A percentile compares a stretch with the other conserved stretches of the same genome.
These are phyloP conservation scores for Magnolia changhungtana DNA, from an alignment of 164 flowering plant genomes.

Conservation along the genomic window DNA sequence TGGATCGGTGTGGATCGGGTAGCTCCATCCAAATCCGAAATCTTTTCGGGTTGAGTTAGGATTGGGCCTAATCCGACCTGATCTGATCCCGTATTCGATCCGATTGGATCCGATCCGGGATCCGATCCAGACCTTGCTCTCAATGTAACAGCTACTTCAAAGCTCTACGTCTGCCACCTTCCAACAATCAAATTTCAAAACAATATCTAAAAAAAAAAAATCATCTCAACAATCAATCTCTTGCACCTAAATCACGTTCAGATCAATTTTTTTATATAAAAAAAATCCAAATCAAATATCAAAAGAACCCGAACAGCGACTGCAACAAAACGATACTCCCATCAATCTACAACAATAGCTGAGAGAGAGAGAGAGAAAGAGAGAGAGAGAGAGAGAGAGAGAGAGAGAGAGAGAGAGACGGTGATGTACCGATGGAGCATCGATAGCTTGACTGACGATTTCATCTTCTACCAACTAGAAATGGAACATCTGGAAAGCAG, in stretches of 20 bases:
- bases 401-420: background rate
- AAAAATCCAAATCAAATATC: background rate
- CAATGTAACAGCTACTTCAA: too few relatives aligned
- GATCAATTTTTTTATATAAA: too few relatives aligned
- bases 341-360: background rate
- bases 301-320: background rate
- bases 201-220: background rate
- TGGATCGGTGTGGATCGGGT: too few relatives aligned
- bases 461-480: constrained; percentile 6
- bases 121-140: too few relatives aligned
- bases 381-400: background rate
- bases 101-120: too few relatives aligned
- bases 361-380: background rate
- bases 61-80: too few relatives aligned
- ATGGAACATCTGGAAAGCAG: background rate
- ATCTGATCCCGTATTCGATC: too few relatives aligned
- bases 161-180: background rate
- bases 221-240: background rate
- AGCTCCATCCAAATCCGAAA: too few relatives aligned
- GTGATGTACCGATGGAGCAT: constrained; percentile 14
- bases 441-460: constrained; percentile 5
- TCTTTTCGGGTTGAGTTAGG: too few relatives aligned
- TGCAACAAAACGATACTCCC: background rate
- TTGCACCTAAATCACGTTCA: background rate
- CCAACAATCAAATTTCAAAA: background rate